phyloP scores from a whole-genome alignment of 805 yeast genomes.

The Citeromyces nyonsensis region DNA sequence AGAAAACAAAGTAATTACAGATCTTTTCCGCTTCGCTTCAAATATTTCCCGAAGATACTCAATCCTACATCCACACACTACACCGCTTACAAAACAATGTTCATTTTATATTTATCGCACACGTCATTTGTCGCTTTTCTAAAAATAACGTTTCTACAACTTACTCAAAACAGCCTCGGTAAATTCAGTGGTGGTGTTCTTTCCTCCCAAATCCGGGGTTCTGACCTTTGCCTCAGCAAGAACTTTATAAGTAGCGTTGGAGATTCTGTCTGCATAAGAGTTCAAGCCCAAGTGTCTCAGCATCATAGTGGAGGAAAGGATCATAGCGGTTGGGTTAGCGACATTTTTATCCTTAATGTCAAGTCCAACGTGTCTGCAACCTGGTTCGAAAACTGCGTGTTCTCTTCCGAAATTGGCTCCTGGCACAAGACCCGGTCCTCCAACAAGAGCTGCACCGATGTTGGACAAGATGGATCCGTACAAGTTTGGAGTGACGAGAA shows the following conservation, averaged over 20 bases:
- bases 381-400: conserved; percentile 97
- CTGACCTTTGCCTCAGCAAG: conserved; percentile 94
- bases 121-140: too few relatives aligned
- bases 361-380: conserved; percentile 99
- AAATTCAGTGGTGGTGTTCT: conserved; percentile 78
- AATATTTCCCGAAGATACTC: too few relatives aligned
- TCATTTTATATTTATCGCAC: too few relatives aligned
- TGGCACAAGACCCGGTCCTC: conserved; percentile 97
- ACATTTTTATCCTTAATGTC: conserved; percentile 98
- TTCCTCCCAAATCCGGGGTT: conserved; percentile 92
- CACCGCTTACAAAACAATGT: too few relatives aligned
- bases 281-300: conserved; percentile 93
- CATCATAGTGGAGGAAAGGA: conserved; percentile 96
- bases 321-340: conserved; percentile 97
- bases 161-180: conserved; percentile 81
- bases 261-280: conserved; percentile 71
- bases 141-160: too few relatives aligned
- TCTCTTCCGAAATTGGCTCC: conserved; percentile 99
- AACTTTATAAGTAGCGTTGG: conserved; percentile 73
- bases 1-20: too few relatives aligned
- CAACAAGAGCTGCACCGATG: conserved; percentile 92
- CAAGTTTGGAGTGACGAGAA: conserved; percentile 87
- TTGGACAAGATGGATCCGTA: conserved; percentile 99
- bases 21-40: too few relatives aligned
- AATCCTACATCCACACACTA: too few relatives aligned